Evolutionary conservation across 345 rosid species (phyloP).

Genomic region (Sisymbrium altissimum): DNA sequence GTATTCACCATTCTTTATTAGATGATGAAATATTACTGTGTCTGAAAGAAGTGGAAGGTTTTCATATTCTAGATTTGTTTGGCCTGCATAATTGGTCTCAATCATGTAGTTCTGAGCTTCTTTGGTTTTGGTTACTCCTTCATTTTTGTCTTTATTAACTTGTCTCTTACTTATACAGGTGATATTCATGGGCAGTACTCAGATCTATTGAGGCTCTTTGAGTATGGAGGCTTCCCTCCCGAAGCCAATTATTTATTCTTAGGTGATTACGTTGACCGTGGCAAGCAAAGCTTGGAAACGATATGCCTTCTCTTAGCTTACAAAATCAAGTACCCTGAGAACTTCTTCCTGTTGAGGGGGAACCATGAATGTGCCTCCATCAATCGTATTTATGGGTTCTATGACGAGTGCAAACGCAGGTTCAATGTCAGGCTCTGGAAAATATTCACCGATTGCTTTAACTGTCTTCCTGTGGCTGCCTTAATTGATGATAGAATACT

Average conservation of each 20-base stretch:
- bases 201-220: conserved; percentile 86
- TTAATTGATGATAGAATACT: conserved; percentile 81
- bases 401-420: conserved; percentile 90
- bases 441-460: conserved; percentile 78
- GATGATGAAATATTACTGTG: too few relatives aligned
- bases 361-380: conserved; percentile 90
- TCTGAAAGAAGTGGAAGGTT: not conserved
- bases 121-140: not conserved
- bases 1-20: too few relatives aligned
- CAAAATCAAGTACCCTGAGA: conserved; percentile 86
- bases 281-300: conserved; percentile 94
- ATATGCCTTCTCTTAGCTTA: conserved; percentile 89
- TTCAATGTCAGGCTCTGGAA: conserved; percentile 82
- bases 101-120: not conserved
- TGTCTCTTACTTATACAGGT: conserved; percentile 43
- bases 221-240: conserved; percentile 91
- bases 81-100: not conserved
- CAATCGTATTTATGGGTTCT: conserved; percentile 86
- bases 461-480: conserved; percentile 92
- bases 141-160: not conserved
- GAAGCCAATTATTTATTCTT: conserved; percentile 76
- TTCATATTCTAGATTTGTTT: not conserved
- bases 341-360: conserved; percentile 80
- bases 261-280: conserved; percentile 96
- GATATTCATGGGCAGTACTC: conserved; percentile 90